Percentiles rank a stretch among this genome's conserved stretches.
Conservation (phyloP, 768 basidiomycete genomes). For the Kwoniella sp. region DNA sequence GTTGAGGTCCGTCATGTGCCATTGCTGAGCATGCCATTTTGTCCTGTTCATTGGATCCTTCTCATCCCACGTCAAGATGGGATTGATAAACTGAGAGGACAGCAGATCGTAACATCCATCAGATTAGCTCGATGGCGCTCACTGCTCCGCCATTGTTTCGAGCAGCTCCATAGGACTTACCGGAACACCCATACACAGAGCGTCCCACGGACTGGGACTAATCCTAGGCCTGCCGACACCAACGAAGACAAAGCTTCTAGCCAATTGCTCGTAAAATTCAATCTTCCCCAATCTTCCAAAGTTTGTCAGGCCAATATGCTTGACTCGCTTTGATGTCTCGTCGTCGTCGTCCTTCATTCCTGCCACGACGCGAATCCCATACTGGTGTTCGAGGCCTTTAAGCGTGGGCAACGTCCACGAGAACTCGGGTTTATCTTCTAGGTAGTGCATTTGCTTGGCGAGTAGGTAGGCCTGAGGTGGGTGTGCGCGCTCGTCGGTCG, state of each 20-base stretch:
- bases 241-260: constrained; percentile 39
- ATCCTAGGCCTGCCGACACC: constrained; percentile 46
- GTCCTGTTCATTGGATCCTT: constrained; percentile 38
- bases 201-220: constrained; percentile 49
- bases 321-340: constrained; percentile 11
- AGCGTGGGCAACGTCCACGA: constrained; percentile 39
- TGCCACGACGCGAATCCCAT: constrained; percentile 31
- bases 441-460: constrained; percentile 46
- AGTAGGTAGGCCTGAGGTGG: constrained; percentile 44
- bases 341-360: constrained; percentile 45
- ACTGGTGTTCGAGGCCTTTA: constrained; percentile 14
- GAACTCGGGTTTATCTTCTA: constrained; percentile 30
- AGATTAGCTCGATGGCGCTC: background rate
- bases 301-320: constrained; percentile 35
- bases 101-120: background rate
- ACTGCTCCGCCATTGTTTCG: no score
- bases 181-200: constrained; percentile 48
- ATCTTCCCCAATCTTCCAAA: constrained; percentile 40
- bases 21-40: constrained; percentile 47
- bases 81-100: constrained; percentile 44
- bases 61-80: constrained; percentile 45
- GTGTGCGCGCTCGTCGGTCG: constrained; percentile 2
- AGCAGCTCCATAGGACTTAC: constrained; percentile 30
- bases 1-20: constrained; percentile 48
- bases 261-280: constrained; percentile 37